Evolutionary conservation across 495 filamentous ascomycete genomes (phyloP).

Genomic region (Penicillium soppii): DNA sequence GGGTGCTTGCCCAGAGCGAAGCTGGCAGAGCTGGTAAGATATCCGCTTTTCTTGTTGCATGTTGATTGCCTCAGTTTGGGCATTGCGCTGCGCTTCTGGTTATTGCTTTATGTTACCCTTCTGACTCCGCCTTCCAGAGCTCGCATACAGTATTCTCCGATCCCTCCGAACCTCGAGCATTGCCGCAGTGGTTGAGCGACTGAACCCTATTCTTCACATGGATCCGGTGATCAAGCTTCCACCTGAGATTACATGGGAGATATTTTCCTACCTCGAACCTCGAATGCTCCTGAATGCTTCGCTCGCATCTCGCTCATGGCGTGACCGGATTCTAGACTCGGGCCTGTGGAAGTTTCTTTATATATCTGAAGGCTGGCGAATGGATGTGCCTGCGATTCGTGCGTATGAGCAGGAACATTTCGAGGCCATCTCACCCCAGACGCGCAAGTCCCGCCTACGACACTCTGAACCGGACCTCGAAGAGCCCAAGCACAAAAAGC

Average conservation of each 20-base stretch:
- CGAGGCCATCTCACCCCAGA: slow-evolving; percentile 38
- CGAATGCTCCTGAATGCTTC: slow-evolving; percentile 74
- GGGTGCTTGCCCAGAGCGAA: slow-evolving; percentile 52
- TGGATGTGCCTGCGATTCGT: slow-evolving; percentile 62
- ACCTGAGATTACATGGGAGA: slow-evolving; percentile 81
- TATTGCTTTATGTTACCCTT: neutral
- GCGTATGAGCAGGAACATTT: slow-evolving; percentile 63
- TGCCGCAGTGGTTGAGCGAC: slow-evolving; percentile 70
- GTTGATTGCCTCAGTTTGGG: neutral
- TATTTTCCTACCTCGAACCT: slow-evolving; percentile 82
- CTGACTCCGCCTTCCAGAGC: slow-evolving; percentile 32
- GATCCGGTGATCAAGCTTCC: slow-evolving; percentile 86
- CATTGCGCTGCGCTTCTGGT: neutral
- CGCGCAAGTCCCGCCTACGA: slow-evolving; percentile 45
- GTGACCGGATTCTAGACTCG: slow-evolving; percentile 74
- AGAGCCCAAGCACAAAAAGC: slow-evolving; percentile 52
- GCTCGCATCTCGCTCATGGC: slow-evolving; percentile 77
- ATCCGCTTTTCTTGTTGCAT: neutral
- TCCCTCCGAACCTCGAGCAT: slow-evolving; percentile 74
- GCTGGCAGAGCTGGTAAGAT: slow-evolving; percentile 54
- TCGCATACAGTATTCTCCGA: slow-evolving; percentile 59
- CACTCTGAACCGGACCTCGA: slow-evolving; percentile 45
- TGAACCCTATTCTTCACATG: slow-evolving; percentile 82
- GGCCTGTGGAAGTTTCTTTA: slow-evolving; percentile 85
- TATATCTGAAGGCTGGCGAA: slow-evolving; percentile 78